phyloP scores from a whole-genome alignment of 192 early-diverging fungal genomes.

The Backusella westeae region DNA sequence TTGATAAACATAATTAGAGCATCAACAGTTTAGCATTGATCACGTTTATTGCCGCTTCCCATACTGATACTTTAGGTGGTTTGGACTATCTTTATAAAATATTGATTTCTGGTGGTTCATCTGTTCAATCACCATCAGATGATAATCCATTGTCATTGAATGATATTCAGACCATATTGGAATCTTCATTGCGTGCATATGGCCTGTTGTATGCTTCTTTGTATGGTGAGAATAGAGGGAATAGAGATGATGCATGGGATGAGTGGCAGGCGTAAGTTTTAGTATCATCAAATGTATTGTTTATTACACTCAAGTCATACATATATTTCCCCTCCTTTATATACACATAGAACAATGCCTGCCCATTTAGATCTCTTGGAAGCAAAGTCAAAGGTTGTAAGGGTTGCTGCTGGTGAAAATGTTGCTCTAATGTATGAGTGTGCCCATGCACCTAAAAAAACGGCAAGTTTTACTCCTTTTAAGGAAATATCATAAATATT shows the following conservation, averaged over 20 bases:
- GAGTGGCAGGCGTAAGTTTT: slow-evolving; percentile 6
- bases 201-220: slow-evolving; percentile 9
- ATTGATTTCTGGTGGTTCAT: neutral
- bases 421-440: slow-evolving; percentile 7
- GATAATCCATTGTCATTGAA: neutral
- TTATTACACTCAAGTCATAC: neutral
- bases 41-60: slow-evolving; percentile 7
- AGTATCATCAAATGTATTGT: neutral
- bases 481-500: neutral
- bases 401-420: neutral
- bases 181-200: neutral
- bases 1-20: slow-evolving; percentile 2
- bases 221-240: slow-evolving; percentile 4
- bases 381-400: neutral
- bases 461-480: neutral
- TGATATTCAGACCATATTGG: slow-evolving; percentile 1
- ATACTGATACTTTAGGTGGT: neutral
- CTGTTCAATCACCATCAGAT: neutral
- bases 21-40: slow-evolving; percentile 2
- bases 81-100: slow-evolving; percentile 1
- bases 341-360: neutral
- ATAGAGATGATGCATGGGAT: slow-evolving; percentile 5
- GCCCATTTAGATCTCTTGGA: slow-evolving; percentile 3
- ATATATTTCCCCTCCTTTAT: neutral
- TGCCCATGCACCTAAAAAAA: neutral